Base-by-base conservation (phyloP, 2,329 filamentous ascomycete species). In the Beauveria sp. region DNA sequence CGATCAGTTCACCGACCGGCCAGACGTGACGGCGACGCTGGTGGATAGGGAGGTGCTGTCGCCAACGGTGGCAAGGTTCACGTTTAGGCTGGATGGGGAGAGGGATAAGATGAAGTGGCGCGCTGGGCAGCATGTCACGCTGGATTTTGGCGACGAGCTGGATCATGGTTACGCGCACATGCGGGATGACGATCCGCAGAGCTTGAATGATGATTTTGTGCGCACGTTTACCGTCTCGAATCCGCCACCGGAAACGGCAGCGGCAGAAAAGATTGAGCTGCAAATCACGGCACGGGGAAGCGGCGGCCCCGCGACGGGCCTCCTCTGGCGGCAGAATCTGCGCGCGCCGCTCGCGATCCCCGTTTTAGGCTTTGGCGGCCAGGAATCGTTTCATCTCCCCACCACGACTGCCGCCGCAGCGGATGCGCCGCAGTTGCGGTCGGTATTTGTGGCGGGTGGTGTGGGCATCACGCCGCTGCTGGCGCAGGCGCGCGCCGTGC, bases 391-490 rank as follows among this genome's bases (percentile, higher is more conserved):
- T 64, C 69, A 71, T 1, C 67, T 81, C 46, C 67, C 70, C 3
- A 41, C 5, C 0, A 57, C 61, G 2, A 61, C 41, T 2, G 16
- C 40, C 2, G 22, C 22, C 1, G 34, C 5, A 68, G 66, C 10
- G 10, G 30, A 34, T 34, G 22, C 61, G 59, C 1, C 61, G 68
- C 8, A 63, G 63, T 34, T 64, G 75, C 10, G 40, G 73, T 65
- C 75, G 1, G 73, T 84, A 1, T 94, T 92, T 65, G 73, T 96
- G 3, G 90, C 90, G 6, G 90, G 84, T 0, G 91, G 91, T 3
- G 89, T 96, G 7, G 91, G 91, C 0, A 90, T 96, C 63, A 96
- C 91, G 30, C 91, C 91, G 2, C 67, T 94, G 3, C 76, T 96
- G n/a, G 84, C 86, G 0, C 88, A 91, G 66, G 79, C 85, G n/a